Conservation (phyloP, 257 asterid species). For the Ehretia macrophylla region DNA sequence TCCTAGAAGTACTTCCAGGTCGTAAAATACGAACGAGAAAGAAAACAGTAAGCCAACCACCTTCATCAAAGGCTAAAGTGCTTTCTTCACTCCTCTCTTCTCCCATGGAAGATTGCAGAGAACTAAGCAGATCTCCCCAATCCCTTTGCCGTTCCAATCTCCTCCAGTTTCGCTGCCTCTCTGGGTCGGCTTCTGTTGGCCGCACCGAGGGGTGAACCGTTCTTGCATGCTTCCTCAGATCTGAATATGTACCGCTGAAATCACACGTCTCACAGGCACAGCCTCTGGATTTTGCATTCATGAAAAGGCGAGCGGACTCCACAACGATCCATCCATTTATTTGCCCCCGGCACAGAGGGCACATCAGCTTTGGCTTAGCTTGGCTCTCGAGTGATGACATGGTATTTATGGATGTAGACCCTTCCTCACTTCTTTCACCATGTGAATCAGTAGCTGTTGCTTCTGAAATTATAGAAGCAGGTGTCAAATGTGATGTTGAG, state of each 20-base stretch:
- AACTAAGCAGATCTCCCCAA: conserved; percentile 66
- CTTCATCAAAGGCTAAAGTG: conserved; percentile 51
- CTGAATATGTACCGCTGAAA: conserved; percentile 65
- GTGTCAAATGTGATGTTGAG: conserved; percentile 18
- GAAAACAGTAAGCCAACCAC: conserved; percentile 63
- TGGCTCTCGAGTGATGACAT: conserved; percentile 27
- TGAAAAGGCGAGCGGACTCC: conserved; percentile 60
- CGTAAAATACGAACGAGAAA: conserved; percentile 61
- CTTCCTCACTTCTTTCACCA: conserved; percentile 28
- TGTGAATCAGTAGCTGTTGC: conserved; percentile 23
- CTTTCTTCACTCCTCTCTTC: conserved; percentile 59
- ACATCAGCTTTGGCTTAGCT: conserved; percentile 42
- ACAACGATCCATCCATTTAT: conserved; percentile 69
- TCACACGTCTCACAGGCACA: conserved; percentile 83
- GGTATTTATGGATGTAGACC: conserved; percentile 22
- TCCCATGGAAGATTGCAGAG: conserved; percentile 65
- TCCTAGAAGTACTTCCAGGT: conserved; percentile 43
- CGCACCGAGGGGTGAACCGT: conserved; percentile 64
- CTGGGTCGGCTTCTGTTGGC: conserved; percentile 78
- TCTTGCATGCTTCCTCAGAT: conserved; percentile 80
- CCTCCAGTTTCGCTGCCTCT: conserved; percentile 80
- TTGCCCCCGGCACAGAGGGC: conserved; percentile 83
- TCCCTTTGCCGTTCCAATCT: conserved; percentile 81
- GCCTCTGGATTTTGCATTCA: conserved; percentile 73
- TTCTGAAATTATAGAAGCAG: conserved; percentile 29